Evolutionary conservation across 2,329 filamentous ascomycete genomes (phyloP), one percentile per base, ranked within the genome.

Genomic region (Xylaria sp.): DNA sequence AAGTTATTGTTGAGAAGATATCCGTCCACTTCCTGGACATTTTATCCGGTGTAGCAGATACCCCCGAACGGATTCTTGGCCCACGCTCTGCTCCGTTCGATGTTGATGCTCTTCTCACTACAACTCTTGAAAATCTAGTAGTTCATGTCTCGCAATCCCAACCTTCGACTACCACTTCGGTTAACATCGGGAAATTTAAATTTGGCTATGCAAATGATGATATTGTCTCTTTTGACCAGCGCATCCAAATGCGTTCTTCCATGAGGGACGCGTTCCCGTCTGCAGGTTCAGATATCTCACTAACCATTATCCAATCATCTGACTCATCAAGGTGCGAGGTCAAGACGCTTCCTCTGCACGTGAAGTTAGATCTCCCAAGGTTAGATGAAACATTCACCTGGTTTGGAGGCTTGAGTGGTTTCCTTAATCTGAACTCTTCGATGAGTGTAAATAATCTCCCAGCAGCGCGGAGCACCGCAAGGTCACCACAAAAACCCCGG

Each of bases 321-420:
- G 80, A 82, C 1, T 79, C 77, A 5, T 84, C 80, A 15, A 82
- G 81, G 63, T 85, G 92, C 17, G 88, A 92, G 36, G 77, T 97
- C 15, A 87, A 89, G 59, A 96, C 94, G 0, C 83, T 96, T 10
- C 93, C 94, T 5, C 78, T 97, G 1, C 87, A 90, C 65, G 77
- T 97, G 10, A 87, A 89, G 63, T 80, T 98, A 45, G 92, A 98
- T 75, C 81, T 97, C 17, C 90, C 91, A 69, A 87, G 88, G 62
- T 81, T 98, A 25, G 96, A 98, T 72, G 94, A 97, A 73, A 92
- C 92, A 0, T 89, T 98, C 66, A 88, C 89, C 63, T 93, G 92
- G 85, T 94, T 97, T 79, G 96, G 96, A 39, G 96, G 96, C 0
- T 82, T 99, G 49, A 97, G 94, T 77, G 93, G 94, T 71, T 91